A percentile compares a stretch with the other conserved stretches of the same genome.
These are phyloP conservation scores for Olyra latifolia DNA, from an alignment of 176 grass and related monocot genomes.

Conservation along the genomic window DNA sequence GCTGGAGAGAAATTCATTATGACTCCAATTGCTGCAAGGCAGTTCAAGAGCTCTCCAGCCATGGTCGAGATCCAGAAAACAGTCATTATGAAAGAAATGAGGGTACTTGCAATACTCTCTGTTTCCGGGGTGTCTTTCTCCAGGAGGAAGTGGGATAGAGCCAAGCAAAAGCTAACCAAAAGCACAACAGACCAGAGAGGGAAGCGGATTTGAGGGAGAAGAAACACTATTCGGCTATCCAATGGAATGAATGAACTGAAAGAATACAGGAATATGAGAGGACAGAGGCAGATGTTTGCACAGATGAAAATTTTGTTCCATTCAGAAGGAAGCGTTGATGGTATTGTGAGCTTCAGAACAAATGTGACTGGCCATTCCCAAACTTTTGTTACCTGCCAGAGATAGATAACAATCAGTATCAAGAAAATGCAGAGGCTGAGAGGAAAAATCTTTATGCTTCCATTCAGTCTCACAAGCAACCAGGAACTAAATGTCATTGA, in stretches of 20 bases:
- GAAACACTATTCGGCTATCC: constrained; percentile 75
- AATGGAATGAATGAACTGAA: constrained; percentile 77
- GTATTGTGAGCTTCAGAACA: constrained; percentile 86
- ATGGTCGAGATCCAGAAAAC: constrained; percentile 96
- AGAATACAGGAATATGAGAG: constrained; percentile 74
- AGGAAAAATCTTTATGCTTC: constrained; percentile 1
- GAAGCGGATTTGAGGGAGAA: constrained; percentile 63
- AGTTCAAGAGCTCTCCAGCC: constrained; percentile 93
- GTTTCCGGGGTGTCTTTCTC: constrained; percentile 63
- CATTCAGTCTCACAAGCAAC: not conserved
- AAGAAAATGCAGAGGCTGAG: constrained; percentile 20
- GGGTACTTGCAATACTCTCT: constrained; percentile 42
- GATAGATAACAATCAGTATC: constrained; percentile 19
- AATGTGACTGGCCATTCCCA: constrained; percentile 69
- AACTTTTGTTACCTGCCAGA: constrained; percentile 62
- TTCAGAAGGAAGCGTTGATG: constrained; percentile 61
- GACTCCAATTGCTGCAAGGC: constrained; percentile 72
- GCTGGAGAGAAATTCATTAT: constrained; percentile 81
- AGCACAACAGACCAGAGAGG: constrained; percentile 75
- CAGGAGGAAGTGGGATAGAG: constrained; percentile 62
- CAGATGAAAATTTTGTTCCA: constrained; percentile 67
- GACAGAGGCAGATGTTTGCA: constrained; percentile 79
- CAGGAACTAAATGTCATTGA: not conserved
- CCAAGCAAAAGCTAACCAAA: constrained; percentile 63
- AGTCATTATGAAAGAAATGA: constrained; percentile 83